These are phyloP conservation scores for Medakamo hakoo DNA, from an alignment of 139 green algal genomes.

Conservation along the genomic window DNA sequence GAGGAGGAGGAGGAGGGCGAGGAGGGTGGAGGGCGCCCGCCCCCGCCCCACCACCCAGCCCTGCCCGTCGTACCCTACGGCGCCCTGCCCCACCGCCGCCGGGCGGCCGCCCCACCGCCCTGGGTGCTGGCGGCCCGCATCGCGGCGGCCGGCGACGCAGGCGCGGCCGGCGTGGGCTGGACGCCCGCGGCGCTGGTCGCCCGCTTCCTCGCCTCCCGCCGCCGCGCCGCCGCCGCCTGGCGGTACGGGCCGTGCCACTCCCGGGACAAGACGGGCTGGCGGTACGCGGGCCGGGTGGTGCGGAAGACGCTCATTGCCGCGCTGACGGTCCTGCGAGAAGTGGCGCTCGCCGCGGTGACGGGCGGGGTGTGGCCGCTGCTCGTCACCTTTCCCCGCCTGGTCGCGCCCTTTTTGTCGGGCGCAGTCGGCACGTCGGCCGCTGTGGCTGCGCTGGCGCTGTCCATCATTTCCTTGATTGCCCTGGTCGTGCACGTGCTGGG, in stretches of 20 bases:
- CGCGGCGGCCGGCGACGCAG: background rate
- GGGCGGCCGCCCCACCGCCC: background rate
- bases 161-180: background rate
- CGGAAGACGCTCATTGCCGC: background rate
- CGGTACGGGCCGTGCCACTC: conserved; percentile 7
- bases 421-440: background rate
- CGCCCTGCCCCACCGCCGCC: too few species aligned
- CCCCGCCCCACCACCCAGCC: too few species aligned
- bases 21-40: too few species aligned
- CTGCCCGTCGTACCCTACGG: too few species aligned
- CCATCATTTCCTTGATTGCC: background rate
- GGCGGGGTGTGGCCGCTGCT: background rate
- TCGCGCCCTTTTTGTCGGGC: background rate
- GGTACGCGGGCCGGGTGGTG: background rate
- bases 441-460: background rate
- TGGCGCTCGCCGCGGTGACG: background rate
- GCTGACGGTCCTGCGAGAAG: background rate
- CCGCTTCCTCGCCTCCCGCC: too few species aligned
- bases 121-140: background rate
- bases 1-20: background rate
- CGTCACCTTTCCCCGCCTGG: background rate
- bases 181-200: too few species aligned
- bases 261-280: conserved; percentile 1
- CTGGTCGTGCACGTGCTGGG: background rate
- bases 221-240: too few species aligned